Percentiles rank a stretch among this genome's conserved stretches.
Evolutionary conservation across 2,329 filamentous ascomycete species (phyloP).

Genomic region (Alternaria angustiovoidea): DNA sequence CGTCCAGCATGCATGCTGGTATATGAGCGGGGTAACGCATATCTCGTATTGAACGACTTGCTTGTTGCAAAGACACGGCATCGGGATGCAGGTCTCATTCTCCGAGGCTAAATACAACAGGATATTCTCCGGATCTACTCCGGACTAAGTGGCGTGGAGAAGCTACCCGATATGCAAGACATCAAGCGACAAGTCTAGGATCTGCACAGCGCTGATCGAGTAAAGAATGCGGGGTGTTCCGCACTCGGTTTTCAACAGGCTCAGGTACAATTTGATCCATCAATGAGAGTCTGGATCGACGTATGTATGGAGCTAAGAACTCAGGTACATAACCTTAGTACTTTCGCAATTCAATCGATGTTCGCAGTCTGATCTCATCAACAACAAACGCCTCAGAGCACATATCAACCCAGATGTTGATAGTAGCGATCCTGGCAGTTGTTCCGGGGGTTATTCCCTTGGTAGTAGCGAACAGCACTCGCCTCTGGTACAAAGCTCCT

Average conservation of each 20-base stretch:
- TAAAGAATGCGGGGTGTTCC: slow-evolving; percentile 4
- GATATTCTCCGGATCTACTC: slow-evolving; percentile 9
- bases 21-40: background rate
- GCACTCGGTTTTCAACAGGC: background rate
- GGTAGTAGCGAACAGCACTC: slow-evolving; percentile 3
- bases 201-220: slow-evolving; percentile 1
- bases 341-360: too few species aligned
- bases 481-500: slow-evolving; percentile 12
- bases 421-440: background rate
- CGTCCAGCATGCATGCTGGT: background rate
- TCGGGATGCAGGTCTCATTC: background rate
- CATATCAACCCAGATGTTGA: too few species aligned
- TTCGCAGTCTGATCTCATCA: too few species aligned
- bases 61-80: background rate
- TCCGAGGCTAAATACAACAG: slow-evolving; percentile 18
- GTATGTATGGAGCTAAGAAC: background rate
- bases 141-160: background rate
- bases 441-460: background rate
- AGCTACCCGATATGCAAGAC: background rate
- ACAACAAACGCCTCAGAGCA: too few species aligned
- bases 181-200: background rate
- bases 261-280: slow-evolving; percentile 11
- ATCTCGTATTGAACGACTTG: background rate
- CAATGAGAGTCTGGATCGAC: background rate
- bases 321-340: background rate